phyloP scores from a whole-genome alignment of 352 stramenopile genomes.

The Phytophthora meadii region DNA sequence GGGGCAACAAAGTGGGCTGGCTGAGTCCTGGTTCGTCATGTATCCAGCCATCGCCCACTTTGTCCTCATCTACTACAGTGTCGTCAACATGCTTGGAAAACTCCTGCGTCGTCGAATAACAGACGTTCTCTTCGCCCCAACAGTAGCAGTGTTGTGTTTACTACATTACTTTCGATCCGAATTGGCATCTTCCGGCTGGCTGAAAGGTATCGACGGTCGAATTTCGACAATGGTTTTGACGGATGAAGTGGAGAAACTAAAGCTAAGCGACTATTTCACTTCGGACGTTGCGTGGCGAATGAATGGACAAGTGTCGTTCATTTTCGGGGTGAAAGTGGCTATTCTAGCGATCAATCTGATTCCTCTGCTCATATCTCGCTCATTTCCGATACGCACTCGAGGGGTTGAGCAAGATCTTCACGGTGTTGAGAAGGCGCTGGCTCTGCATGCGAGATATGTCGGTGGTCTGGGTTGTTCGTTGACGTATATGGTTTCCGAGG shows the following conservation, averaged over 20 bases:
- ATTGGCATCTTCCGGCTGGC: conserved; percentile 20
- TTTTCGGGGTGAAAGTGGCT: conserved; percentile 36
- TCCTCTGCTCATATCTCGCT: conserved; percentile 24
- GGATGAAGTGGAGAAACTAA: conserved; percentile 28
- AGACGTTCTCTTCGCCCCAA: conserved; percentile 42
- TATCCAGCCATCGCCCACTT: conserved; percentile 1
- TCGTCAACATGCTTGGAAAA: background rate
- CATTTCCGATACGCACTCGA: conserved; percentile 14
- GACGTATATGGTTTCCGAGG: conserved; percentile 6
- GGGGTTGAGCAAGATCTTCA: background rate
- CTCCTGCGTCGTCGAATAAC: conserved; percentile 25
- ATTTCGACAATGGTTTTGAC: conserved; percentile 33
- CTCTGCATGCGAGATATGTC: conserved; percentile 28
- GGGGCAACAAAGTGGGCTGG: conserved; percentile 35
- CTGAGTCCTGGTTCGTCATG: conserved; percentile 46
- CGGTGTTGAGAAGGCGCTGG: conserved; percentile 36
- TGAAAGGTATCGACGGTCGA: conserved; percentile 31
- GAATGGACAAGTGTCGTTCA: conserved; percentile 32
- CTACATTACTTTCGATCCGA: conserved; percentile 33
- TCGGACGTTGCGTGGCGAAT: conserved; percentile 32
- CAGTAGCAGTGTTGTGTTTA: conserved; percentile 29
- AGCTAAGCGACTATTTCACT: conserved; percentile 29
- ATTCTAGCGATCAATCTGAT: conserved; percentile 41
- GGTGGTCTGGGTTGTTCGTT: conserved; percentile 31
- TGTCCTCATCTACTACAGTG: background rate